These are phyloP conservation scores for Phytophthora hybrid DNA, from an alignment of 352 stramenopile genomes.

Conservation along the genomic window DNA sequence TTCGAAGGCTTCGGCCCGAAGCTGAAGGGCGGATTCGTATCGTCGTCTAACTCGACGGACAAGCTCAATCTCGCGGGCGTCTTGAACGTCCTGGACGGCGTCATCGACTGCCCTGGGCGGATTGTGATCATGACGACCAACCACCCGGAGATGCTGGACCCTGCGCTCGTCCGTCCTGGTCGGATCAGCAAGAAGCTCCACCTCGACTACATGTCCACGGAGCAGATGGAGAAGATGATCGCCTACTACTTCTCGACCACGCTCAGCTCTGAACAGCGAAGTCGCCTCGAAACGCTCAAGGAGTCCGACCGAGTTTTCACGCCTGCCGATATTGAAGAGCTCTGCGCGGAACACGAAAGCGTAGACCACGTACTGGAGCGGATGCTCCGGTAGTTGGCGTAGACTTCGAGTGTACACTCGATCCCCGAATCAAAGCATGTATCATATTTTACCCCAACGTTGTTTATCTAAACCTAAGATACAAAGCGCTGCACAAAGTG, in stretches of 20 bases:
- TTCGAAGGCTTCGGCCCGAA: constrained; percentile 33
- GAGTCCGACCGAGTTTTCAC: constrained; percentile 24
- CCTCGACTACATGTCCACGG: constrained; percentile 63
- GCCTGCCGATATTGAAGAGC: constrained; percentile 54
- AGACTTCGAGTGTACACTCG: too few species aligned
- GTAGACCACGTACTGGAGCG: constrained; percentile 51
- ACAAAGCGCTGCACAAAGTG: too few species aligned
- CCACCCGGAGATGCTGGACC: constrained; percentile 86
- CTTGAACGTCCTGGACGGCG: constrained; percentile 92
- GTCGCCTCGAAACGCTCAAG: constrained; percentile 11
- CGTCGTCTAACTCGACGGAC: constrained; percentile 39
- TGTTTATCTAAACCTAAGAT: too few species aligned
- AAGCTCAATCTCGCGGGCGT: constrained; percentile 86
- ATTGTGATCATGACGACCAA: constrained; percentile 92
- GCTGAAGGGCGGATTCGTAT: constrained; percentile 49
- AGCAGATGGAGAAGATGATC: constrained; percentile 58
- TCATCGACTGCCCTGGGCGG: constrained; percentile 73
- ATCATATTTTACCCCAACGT: too few species aligned
- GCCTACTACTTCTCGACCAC: constrained; percentile 60
- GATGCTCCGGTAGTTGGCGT: constrained; percentile 1
- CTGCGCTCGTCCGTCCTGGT: constrained; percentile 84
- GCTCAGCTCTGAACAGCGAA: constrained; percentile 35
- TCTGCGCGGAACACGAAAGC: constrained; percentile 54
- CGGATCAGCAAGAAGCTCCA: constrained; percentile 87
- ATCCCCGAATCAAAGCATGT: too few species aligned